Conservation (phyloP, 257 asterid genomes). For the Buddleja alternifolia region DNA sequence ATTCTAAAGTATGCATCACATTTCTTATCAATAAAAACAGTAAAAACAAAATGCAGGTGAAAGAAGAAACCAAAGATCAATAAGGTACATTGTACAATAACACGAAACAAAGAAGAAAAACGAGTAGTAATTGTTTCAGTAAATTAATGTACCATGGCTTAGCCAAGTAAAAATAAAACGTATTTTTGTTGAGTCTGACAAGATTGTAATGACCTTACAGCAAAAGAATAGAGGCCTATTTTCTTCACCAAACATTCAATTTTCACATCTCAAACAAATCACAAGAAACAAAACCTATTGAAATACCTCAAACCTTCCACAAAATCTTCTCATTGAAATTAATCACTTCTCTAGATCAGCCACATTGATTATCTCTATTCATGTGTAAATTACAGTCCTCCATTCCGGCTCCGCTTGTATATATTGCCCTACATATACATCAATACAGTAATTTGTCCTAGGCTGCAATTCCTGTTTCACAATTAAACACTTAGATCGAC, state of each 20-base stretch:
- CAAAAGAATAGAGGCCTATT: constrained; percentile 35
- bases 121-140: background rate
- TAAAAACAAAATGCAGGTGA: no score
- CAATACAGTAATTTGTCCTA: constrained; percentile 52
- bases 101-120: background rate
- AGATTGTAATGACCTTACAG: constrained; percentile 29
- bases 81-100: no score
- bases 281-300: constrained; percentile 48
- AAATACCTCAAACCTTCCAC: constrained; percentile 54
- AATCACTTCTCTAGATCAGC: constrained; percentile 37
- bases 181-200: constrained; percentile 22
- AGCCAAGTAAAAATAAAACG: constrained; percentile 28
- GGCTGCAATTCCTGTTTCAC: constrained; percentile 75
- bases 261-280: constrained; percentile 54
- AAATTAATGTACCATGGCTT: constrained; percentile 28
- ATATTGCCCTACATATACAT: constrained; percentile 46
- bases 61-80: background rate
- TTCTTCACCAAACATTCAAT: constrained; percentile 40
- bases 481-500: constrained; percentile 9
- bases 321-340: constrained; percentile 41
- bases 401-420: constrained; percentile 36
- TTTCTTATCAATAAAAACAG: no score
- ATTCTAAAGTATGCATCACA: no score
- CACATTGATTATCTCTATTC: background rate
- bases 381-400: constrained; percentile 32